Percentiles rank a stretch among this genome's conserved stretches.
These are phyloP conservation scores for Citropsis articulata DNA, from an alignment of 345 rosid species.

Conservation along the genomic window DNA sequence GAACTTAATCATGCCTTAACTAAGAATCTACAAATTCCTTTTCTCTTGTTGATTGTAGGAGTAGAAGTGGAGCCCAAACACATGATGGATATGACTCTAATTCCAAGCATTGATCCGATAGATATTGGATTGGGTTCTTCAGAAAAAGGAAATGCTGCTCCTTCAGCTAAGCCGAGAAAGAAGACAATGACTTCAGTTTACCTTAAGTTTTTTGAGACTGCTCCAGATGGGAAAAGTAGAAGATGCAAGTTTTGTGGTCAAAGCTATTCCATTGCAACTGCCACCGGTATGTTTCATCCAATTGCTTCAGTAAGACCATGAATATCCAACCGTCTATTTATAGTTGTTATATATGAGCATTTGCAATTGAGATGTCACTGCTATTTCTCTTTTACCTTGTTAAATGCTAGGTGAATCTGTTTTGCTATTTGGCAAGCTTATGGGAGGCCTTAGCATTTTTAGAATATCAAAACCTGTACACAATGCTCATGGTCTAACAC, in stretches of 20 bases:
- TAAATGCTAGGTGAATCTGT: background rate
- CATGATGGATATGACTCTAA: conserved; percentile 63
- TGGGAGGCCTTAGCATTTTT: background rate
- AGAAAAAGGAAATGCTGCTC: conserved; percentile 47
- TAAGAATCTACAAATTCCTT: conserved; percentile 5
- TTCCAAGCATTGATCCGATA: conserved; percentile 54
- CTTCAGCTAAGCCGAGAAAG: conserved; percentile 67
- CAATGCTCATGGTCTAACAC: conserved; percentile 10
- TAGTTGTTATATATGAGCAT: background rate
- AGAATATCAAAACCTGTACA: background rate
- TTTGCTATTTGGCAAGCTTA: conserved; percentile 5
- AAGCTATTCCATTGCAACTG: conserved; percentile 89
- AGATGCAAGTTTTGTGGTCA: conserved; percentile 95
- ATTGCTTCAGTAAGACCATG: background rate
- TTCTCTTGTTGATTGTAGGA: conserved; percentile 23
- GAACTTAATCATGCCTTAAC: background rate
- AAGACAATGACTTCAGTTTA: conserved; percentile 97
- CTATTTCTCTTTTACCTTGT: conserved; percentile 10
- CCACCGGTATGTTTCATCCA: conserved; percentile 57
- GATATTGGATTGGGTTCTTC: conserved; percentile 77
- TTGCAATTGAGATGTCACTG: background rate
- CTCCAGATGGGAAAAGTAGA: conserved; percentile 79
- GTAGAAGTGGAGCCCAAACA: conserved; percentile 79
- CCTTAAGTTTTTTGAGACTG: conserved; percentile 86
- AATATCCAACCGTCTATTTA: background rate